Evolutionary conservation across 1,284 basidiomycete species (phyloP).

Genomic region (Cryptococcus sp.): DNA sequence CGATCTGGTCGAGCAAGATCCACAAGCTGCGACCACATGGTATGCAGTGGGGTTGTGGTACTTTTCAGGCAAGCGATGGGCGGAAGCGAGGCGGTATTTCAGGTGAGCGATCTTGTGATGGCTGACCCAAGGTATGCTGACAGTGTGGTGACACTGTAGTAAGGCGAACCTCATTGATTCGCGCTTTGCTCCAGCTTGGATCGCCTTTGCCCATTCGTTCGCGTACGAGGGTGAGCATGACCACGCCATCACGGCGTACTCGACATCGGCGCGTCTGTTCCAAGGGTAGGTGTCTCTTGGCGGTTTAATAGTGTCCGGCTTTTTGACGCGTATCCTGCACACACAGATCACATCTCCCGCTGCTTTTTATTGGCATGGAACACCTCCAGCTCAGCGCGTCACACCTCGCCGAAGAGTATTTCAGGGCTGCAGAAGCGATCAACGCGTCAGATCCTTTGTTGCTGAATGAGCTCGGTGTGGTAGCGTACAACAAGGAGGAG

Average conservation of each 20-base stretch:
- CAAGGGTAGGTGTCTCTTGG: conserved; percentile 67
- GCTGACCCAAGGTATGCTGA: conserved; percentile 6
- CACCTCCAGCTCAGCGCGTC: conserved; percentile 88
- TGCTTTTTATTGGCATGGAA: conserved; percentile 98
- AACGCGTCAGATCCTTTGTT: conserved; percentile 85
- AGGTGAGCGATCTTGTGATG: conserved; percentile 60
- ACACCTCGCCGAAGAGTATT: conserved; percentile 79
- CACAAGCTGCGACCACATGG: conserved; percentile 91
- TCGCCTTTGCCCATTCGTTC: conserved; percentile 96
- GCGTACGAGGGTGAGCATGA: conserved; percentile 97
- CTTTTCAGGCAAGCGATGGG: conserved; percentile 78
- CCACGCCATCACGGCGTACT: conserved; percentile 96
- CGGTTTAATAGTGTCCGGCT: conserved; percentile 3
- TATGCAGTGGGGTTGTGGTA: conserved; percentile 99
- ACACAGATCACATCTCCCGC: conserved; percentile 80
- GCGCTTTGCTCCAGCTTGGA: conserved; percentile 93
- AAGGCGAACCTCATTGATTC: conserved; percentile 98
- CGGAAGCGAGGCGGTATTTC: conserved; percentile 87
- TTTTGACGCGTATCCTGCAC: not conserved
- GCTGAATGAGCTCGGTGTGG: conserved; percentile 89
- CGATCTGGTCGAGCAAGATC: conserved; percentile 89
- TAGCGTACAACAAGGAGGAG: conserved; percentile 83
- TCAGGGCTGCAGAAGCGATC: conserved; percentile 75
- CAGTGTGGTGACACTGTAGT: conserved; percentile 55
- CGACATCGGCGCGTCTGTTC: conserved; percentile 91